Base-by-base conservation (phyloP, 108 stramenopile genomes). In the Pseudonitzschia multistriata region DNA sequence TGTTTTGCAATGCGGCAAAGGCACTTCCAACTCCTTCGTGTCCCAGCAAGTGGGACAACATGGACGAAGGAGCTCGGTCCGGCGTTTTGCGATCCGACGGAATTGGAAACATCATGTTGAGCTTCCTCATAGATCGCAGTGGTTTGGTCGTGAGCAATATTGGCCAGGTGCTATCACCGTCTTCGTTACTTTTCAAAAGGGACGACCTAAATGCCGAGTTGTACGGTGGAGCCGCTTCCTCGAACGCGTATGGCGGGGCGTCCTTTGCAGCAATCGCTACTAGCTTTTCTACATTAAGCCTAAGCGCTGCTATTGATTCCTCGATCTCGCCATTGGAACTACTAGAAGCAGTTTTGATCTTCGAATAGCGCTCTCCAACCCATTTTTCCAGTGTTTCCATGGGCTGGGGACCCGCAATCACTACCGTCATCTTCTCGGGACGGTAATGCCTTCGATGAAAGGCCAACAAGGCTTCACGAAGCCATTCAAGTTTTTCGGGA, bases 381-480 rank as follows among this genome's bases (percentile, higher is more conserved):
- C 84, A 88, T n/a, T 80, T 68, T 59, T 95, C 80, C n/a, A 95
- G 74, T 17, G 85, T 79, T 47, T 91, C 90, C 39, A 95, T 62
- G 13, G 81, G 70, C 68, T 93, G 94, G 11, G 92, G 92, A 29
- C 90, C 90, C 2, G 89, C 86, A 22, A 93, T 67, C 0, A 86
- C 86, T 19, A 86, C 90, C 0, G 84, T 85, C 84, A 92, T 84
- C 22, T 87, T 87, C 17, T 87, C 81, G 0, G 94, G 89, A 40
- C 77, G 75, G 68, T 96, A 96, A 63, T 93, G 94, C 25, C 70
- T 73, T n/a, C 72, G 52, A 72, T 93, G 91, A 79, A 96, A 96
- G 6, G 85, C 81, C 66, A 96, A 77, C 28, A 96, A 79, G 22
- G 81, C 85, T 8, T 74, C 79, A 45, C 94, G 77, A 8, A 92